These are phyloP conservation scores for Paspalum notatum DNA, from an alignment of 176 grass and related monocot species.

Conservation along the genomic window DNA sequence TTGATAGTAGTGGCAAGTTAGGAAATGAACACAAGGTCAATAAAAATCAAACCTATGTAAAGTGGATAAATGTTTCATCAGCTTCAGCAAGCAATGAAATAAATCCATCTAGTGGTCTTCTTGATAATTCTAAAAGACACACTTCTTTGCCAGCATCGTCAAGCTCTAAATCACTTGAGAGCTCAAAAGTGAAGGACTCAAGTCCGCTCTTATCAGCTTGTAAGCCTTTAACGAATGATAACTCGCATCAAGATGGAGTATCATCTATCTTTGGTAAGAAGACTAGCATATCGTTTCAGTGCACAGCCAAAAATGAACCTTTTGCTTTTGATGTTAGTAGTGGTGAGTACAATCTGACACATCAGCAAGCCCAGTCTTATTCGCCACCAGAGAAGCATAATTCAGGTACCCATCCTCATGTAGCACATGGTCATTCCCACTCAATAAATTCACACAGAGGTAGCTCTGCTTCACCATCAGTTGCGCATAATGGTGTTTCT, in stretches of 20 bases:
- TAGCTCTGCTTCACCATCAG: conserved; percentile 16
- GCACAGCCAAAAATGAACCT: conserved; percentile 15
- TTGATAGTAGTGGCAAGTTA: conserved; percentile 38
- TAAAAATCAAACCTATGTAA: conserved; percentile 33
- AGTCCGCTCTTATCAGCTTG: conserved; percentile 19
- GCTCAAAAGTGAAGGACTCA: conserved; percentile 22
- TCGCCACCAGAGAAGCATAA: conserved; percentile 43
- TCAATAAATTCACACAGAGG: conserved; percentile 40
- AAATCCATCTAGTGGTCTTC: conserved; percentile 19
- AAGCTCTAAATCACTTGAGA: conserved; percentile 43
- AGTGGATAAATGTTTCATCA: conserved; percentile 29
- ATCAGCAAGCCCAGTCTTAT: conserved; percentile 45
- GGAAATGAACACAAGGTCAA: conserved; percentile 45
- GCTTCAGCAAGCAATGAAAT: conserved; percentile 39
- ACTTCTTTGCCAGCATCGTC: conserved; percentile 33
- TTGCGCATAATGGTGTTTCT: conserved; percentile 32
- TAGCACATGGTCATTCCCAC: conserved; percentile 34
- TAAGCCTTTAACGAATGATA: conserved; percentile 11
- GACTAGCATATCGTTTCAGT: conserved; percentile 32
- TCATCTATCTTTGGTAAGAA: conserved; percentile 48
- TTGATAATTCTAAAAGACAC: conserved; percentile 35
- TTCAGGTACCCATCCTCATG: conserved; percentile 41
- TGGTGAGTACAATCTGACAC: conserved; percentile 34
- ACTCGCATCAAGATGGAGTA: conserved; percentile 37
- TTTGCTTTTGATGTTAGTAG: conserved; percentile 40